These are phyloP conservation scores for Umbilicus rupestris DNA, from an alignment of 164 flowering plant genomes.

Conservation along the genomic window DNA sequence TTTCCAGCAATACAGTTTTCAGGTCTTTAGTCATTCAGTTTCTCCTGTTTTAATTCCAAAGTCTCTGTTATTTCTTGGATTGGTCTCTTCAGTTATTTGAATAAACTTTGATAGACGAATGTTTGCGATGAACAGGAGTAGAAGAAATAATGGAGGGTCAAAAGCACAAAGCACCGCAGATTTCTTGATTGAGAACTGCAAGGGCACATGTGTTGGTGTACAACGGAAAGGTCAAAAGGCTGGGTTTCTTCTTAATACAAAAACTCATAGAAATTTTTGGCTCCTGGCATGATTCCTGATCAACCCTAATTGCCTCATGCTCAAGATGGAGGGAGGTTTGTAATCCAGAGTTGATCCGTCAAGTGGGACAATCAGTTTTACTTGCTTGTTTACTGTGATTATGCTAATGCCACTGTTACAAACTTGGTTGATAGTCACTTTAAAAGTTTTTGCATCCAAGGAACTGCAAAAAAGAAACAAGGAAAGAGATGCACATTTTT, in stretches of 20 bases:
- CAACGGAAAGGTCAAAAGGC: slow-evolving; percentile 60
- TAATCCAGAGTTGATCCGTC: neutral
- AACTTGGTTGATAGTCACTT: too few relatives aligned
- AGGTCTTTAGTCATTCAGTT: neutral
- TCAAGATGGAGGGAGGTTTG: neutral
- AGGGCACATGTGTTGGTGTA: slow-evolving; percentile 63
- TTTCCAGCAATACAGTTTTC: neutral
- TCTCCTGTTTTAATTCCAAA: neutral
- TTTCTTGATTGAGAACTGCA: slow-evolving; percentile 60
- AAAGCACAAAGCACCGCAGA: slow-evolving; percentile 42
- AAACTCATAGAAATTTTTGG: slow-evolving; percentile 62
- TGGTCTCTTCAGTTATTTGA: neutral
- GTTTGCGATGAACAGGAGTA: slow-evolving; percentile 18
- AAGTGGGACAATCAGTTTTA: neutral
- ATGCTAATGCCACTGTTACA: neutral
- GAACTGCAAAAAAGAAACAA: too few relatives aligned
- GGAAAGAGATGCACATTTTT: too few relatives aligned
- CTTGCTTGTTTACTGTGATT: neutral
- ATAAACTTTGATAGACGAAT: neutral
- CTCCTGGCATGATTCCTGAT: slow-evolving; percentile 36
- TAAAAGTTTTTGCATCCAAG: too few relatives aligned
- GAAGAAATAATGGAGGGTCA: slow-evolving; percentile 23
- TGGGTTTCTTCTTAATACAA: slow-evolving; percentile 63
- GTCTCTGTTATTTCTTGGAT: neutral
- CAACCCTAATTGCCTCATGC: neutral